Evolutionary conservation across 2,329 filamentous ascomycete species (phyloP).

Genomic region (Myotisia sp.): DNA sequence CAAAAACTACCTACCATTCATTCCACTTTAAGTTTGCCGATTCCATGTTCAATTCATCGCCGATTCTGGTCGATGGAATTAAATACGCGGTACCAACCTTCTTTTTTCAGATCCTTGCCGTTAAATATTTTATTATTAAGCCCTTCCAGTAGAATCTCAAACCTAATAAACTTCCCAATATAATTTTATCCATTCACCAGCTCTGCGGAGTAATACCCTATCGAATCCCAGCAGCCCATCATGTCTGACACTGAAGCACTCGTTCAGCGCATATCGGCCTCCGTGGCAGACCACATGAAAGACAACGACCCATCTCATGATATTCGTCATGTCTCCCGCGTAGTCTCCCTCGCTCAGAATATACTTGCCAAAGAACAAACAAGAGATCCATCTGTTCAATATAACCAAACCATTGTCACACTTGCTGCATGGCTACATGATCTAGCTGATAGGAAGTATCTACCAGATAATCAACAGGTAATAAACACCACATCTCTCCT

Average conservation of each 20-base stretch:
- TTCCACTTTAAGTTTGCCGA: too few relatives aligned
- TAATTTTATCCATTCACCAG: too few relatives aligned
- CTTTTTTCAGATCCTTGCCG: too few relatives aligned
- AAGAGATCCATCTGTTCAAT: slow-evolving; percentile 13
- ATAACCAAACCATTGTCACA: slow-evolving; percentile 45
- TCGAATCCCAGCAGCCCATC: too few relatives aligned
- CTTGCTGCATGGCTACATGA: slow-evolving; percentile 72
- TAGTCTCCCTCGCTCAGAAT: slow-evolving; percentile 55
- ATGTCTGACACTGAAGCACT: slow-evolving; percentile 31
- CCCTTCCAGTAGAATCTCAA: too few relatives aligned
- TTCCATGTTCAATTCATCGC: too few relatives aligned
- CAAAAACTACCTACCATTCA: too few relatives aligned
- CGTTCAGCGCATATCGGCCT: slow-evolving; percentile 43
- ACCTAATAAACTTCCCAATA: too few relatives aligned
- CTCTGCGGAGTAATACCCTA: too few relatives aligned
- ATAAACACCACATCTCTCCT: background rate
- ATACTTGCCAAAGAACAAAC: slow-evolving; percentile 42
- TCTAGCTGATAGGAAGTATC: slow-evolving; percentile 75
- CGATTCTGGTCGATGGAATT: too few relatives aligned
- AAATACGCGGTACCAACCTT: too few relatives aligned
- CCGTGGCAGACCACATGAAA: slow-evolving; percentile 58
- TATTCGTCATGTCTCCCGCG: slow-evolving; percentile 55
- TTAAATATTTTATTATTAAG: too few relatives aligned
- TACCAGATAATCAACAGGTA: slow-evolving; percentile 16
- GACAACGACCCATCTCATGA: slow-evolving; percentile 47